A percentile compares a stretch with the other conserved stretches of the same genome.
Evolutionary conservation across 768 basidiomycete genomes (phyloP).

Genomic region (Tephrocybe sp.): DNA sequence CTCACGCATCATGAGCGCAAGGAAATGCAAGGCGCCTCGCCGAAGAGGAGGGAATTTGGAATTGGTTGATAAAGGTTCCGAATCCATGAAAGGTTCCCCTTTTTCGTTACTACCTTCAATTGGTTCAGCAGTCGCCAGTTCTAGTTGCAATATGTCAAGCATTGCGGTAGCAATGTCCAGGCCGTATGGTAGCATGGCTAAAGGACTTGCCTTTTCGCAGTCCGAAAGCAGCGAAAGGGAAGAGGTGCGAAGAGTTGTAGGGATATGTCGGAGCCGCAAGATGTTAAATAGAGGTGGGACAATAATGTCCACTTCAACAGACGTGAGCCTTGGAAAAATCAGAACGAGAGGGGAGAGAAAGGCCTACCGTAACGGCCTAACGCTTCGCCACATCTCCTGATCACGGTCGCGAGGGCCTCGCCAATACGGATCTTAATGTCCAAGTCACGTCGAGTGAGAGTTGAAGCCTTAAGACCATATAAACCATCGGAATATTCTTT

Average conservation of each 20-base stretch:
- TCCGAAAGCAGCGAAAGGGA: constrained; percentile 65
- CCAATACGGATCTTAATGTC: constrained; percentile 77
- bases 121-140: constrained; percentile 37
- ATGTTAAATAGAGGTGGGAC: constrained; percentile 70
- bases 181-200: constrained; percentile 62
- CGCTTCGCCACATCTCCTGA: constrained; percentile 68
- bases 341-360: background rate
- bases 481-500: constrained; percentile 58
- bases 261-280: constrained; percentile 56
- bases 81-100: constrained; percentile 40
- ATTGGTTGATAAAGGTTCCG: constrained; percentile 53
- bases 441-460: constrained; percentile 57
- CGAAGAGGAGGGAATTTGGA: constrained; percentile 77
- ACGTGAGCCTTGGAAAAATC: constrained; percentile 1
- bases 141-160: constrained; percentile 74
- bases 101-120: constrained; percentile 20
- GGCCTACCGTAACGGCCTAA: constrained; percentile 65
- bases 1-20: constrained; percentile 66
- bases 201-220: constrained; percentile 60
- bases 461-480: constrained; percentile 45
- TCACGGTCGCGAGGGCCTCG: constrained; percentile 79
- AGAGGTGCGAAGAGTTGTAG: constrained; percentile 69
- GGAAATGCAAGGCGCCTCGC: constrained; percentile 83
- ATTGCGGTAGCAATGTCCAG: constrained; percentile 62
- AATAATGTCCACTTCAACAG: constrained; percentile 56